phyloP scores from a whole-genome alignment of 805 yeast genomes.

The Candida easanensis region DNA sequence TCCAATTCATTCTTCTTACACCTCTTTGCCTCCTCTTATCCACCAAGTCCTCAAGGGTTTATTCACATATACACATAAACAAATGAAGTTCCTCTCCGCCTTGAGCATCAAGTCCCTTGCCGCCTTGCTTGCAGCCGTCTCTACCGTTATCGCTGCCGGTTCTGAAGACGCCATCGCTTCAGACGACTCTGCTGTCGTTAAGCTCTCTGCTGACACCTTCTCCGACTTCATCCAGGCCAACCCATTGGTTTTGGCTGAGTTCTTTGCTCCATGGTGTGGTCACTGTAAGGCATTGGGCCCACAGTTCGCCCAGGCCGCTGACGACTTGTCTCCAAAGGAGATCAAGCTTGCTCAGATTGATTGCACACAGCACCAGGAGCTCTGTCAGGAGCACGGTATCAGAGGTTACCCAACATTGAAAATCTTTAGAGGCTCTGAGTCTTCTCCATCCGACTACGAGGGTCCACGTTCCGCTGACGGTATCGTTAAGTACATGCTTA shows the following conservation, averaged over 20 bases:
- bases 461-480: slow-evolving; percentile 85
- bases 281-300: slow-evolving; percentile 91
- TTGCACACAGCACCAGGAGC: slow-evolving; percentile 73
- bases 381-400: slow-evolving; percentile 65
- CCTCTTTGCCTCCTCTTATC: too few species aligned
- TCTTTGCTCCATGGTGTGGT: slow-evolving; percentile 98
- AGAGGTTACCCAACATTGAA: slow-evolving; percentile 85
- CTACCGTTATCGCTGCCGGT: slow-evolving; percentile 34
- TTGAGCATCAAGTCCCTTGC: slow-evolving; percentile 37
- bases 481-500: slow-evolving; percentile 74
- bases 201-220: slow-evolving; percentile 66
- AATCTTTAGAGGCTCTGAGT: slow-evolving; percentile 53
- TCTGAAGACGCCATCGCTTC: slow-evolving; percentile 71
- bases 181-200: slow-evolving; percentile 83
- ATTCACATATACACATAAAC: not conserved
- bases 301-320: slow-evolving; percentile 72
- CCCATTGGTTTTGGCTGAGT: slow-evolving; percentile 80
- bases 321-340: slow-evolving; percentile 52
- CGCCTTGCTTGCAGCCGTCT: slow-evolving; percentile 37
- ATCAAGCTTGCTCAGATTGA: slow-evolving; percentile 81
- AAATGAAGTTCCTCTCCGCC: slow-evolving; percentile 36
- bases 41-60: too few species aligned
- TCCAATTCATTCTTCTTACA: too few species aligned
- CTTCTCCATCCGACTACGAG: slow-evolving; percentile 58
- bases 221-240: slow-evolving; percentile 62